Percentiles rank a stretch among this genome's conserved stretches.
Evolutionary conservation across 169 alveolate species (phyloP).

Genomic region (Plasmodium blacklocki): DNA sequence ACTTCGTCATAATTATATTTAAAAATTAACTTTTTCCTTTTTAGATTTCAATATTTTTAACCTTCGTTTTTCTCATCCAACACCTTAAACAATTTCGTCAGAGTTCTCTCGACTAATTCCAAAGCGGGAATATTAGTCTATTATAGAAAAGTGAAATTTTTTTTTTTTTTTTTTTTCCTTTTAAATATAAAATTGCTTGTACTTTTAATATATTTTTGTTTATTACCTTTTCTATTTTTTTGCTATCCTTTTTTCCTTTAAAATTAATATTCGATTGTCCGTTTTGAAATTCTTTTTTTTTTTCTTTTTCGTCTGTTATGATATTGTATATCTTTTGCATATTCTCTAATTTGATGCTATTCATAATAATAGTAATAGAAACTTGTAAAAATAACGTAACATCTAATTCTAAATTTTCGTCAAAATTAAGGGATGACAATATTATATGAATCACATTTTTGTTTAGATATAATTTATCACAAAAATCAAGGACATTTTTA

Average conservation of each 20-base stretch:
- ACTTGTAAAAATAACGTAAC: constrained; percentile 31
- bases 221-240: constrained; percentile 27
- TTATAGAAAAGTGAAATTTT: not conserved
- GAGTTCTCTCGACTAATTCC: constrained; percentile 66
- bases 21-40: not conserved
- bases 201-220: not conserved
- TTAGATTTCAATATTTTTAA: not conserved
- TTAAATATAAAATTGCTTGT: not conserved
- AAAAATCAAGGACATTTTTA: constrained; percentile 58
- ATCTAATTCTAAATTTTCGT: constrained; percentile 53
- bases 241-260: constrained; percentile 19
- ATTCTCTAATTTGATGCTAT: constrained; percentile 38
- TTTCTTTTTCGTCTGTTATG: constrained; percentile 52
- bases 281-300: constrained; percentile 34
- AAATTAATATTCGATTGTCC: constrained; percentile 4
- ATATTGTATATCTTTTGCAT: constrained; percentile 68
- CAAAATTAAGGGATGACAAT: constrained; percentile 52
- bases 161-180: not conserved
- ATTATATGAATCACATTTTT: constrained; percentile 66
- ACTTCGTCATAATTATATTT: not conserved
- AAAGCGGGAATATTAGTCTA: constrained; percentile 70
- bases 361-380: constrained; percentile 53
- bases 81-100: constrained; percentile 71
- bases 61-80: constrained; percentile 77
- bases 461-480: constrained; percentile 57